These are phyloP conservation scores for Prosopis cineraria DNA, from an alignment of 306 rosid species.

Conservation along the genomic window DNA sequence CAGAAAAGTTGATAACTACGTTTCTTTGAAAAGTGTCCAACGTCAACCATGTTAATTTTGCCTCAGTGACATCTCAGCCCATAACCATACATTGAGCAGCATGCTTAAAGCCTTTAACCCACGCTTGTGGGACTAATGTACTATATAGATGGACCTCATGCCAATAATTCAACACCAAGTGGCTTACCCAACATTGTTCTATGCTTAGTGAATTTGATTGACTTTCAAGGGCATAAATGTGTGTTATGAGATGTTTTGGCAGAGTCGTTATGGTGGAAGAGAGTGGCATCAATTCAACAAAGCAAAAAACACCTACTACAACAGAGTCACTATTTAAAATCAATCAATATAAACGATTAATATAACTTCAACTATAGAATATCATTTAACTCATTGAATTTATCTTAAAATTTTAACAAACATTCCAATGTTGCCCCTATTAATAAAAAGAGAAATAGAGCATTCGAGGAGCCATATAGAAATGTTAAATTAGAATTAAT, in stretches of 20 bases:
- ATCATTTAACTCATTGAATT: too few species aligned
- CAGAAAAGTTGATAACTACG: conserved; percentile 19
- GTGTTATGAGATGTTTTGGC: background rate
- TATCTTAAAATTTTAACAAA: too few species aligned
- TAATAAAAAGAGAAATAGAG: too few species aligned
- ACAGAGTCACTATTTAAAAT: background rate
- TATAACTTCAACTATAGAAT: too few species aligned
- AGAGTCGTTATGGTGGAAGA: background rate
- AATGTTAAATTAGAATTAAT: too few species aligned
- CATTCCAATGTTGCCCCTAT: too few species aligned
- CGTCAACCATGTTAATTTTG: background rate
- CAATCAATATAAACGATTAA: too few species aligned
- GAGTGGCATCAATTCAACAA: background rate
- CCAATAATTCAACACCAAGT: background rate
- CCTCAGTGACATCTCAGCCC: background rate
- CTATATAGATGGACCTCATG: background rate
- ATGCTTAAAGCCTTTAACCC: background rate
- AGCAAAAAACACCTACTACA: background rate
- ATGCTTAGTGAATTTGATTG: background rate
- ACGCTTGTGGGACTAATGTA: background rate
- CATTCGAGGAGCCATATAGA: too few species aligned
- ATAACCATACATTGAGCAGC: background rate
- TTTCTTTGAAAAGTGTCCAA: background rate
- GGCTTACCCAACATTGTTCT: background rate
- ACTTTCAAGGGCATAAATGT: background rate